Base-by-base conservation (phyloP, 257 asterid genomes). In the Primulina huaijiensis region DNA sequence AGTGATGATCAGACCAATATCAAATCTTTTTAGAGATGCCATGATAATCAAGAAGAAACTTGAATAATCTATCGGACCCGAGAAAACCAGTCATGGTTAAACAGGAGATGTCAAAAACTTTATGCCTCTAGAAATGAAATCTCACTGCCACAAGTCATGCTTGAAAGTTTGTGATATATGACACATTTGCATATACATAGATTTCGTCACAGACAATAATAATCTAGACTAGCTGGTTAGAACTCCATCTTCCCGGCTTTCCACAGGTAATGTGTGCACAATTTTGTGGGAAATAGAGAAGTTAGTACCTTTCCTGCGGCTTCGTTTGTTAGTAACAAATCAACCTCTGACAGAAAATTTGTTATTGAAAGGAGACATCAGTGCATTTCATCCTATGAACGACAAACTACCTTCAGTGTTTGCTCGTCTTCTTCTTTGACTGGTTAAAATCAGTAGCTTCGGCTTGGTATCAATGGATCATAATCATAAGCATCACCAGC, bases 401-500 rank as follows among this genome's bases (percentile, higher is more conserved):
- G 57, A 50, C 0, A 50, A 50, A 12, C 57, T 14, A 16, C 21
- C 21, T 50, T 46, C 55, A 3, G 55, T 46, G n/a, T 16, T 46
- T 27, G 30, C 30, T 27, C 3, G 55, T 14, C 19, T 3, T 27
- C 30, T 27, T 46, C 55, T 46, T 46, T 46, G 55, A 46, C n/a
- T 14, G 4, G 19, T 46, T 50, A 4, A 50, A 70, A 74, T 94
- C 81, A 94, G 84, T 9, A 84, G 82, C 99, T 89, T 77, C 80
- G 81, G 77, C 88, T 82, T 67, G 78, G 86, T 78, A 81, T 84
- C 81, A 88, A 62, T 14, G 97, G 97, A 69, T 94, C 99, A 61
- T 91, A 88, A 70, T 94, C 99, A 69, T 86, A 91, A 64, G 87
- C 84, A 68, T 94, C 97, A 11, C 99, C 99, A 20, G 90, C 96